Percentiles rank a stretch among this genome's conserved stretches.
These are phyloP conservation scores for Neonectria punicea DNA, from an alignment of 2,329 filamentous ascomycete genomes.

Conservation along the genomic window DNA sequence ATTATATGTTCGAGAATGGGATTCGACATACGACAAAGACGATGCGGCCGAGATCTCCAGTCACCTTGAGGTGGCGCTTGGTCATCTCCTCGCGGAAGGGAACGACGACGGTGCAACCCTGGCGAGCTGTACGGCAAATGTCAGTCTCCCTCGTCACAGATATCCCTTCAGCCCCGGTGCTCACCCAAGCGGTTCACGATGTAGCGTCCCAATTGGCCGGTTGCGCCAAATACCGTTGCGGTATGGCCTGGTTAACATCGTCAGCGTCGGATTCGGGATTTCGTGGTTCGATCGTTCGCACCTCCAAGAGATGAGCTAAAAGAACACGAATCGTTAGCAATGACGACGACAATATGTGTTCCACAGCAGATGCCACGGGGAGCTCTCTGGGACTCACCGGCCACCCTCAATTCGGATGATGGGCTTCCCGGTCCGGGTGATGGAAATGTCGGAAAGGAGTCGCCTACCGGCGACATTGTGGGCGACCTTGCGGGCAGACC, in stretches of 20 bases:
- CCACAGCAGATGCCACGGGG: not conserved
- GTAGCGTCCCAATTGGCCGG: constrained; percentile 93
- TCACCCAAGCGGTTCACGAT: constrained; percentile 93
- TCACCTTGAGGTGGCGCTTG: constrained; percentile 94
- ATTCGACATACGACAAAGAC: constrained; percentile 76
- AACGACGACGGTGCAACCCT: constrained; percentile 93
- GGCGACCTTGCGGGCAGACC: constrained; percentile 61
- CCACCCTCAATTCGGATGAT: constrained; percentile 90
- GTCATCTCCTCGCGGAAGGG: constrained; percentile 98
- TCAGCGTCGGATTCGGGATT: constrained; percentile 39
- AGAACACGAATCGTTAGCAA: constrained; percentile 49
- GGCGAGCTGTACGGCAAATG: constrained; percentile 69
- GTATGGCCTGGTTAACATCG: constrained; percentile 76
- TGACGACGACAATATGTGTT: constrained; percentile 33
- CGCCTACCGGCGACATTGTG: constrained; percentile 62
- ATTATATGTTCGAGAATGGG: not conserved
- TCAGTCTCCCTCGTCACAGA: constrained; percentile 33
- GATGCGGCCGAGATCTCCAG: constrained; percentile 92
- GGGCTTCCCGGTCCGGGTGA: constrained; percentile 96
- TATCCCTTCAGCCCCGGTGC: constrained; percentile 28
- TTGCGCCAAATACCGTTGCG: constrained; percentile 97
- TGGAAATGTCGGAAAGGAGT: constrained; percentile 82
- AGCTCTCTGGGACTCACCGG: constrained; percentile 68
- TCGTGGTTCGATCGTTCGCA: constrained; percentile 54
- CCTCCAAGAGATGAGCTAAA: constrained; percentile 85